Base-by-base conservation (phyloP, 2,329 filamentous ascomycete genomes). In the Beauveria pseudobassiana region DNA sequence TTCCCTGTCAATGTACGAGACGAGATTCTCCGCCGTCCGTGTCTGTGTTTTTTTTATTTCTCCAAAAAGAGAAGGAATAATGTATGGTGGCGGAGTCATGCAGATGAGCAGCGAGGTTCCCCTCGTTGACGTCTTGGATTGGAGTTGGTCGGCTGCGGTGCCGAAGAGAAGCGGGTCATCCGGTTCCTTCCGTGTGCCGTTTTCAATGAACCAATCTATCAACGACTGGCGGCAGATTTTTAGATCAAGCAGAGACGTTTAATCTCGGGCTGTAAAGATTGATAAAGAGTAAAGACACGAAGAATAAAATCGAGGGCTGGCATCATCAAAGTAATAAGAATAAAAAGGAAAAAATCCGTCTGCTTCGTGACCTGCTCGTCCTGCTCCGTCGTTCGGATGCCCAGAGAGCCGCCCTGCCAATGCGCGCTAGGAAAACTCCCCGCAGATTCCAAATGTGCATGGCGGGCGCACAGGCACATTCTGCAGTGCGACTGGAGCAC, bases 141-240 rank as follows among this genome's bases (percentile, higher is more conserved):
- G 45, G 28, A 22, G 48, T 52, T 20, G 22, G 20, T 59, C 57
- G 57, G 57, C 8, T 59, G 38, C 45, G 57, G 48, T 59, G 48
- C 57, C 57, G 48, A 59, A 46, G 22, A 8, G 45, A 51, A 59
- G 57, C 57, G 57, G 57, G 48, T 59, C 57, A 34, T 43, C 48
- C 48, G 57, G n/a, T 51, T 59, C 57, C 48, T 51, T 59, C 57
- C 57, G 52, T 52, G 40, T 24, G 18, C 22, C 34, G 34, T 38
- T 38, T n/a, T n/a, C n/a, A 4, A 24, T 24, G 22, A 24, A 24
- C 22, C 22, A 24, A 24, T 24, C 22, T 24, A 24, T 24, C 22
- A 34, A 34, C 34, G 5, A 38, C 34, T 18, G 22, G 14, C 34
- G 34, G 14, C 34, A 38, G 34, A 16, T 38, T 38, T 38, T 38